phyloP scores from a whole-genome alignment of 306 rosid species.

The Betula pendula region DNA sequence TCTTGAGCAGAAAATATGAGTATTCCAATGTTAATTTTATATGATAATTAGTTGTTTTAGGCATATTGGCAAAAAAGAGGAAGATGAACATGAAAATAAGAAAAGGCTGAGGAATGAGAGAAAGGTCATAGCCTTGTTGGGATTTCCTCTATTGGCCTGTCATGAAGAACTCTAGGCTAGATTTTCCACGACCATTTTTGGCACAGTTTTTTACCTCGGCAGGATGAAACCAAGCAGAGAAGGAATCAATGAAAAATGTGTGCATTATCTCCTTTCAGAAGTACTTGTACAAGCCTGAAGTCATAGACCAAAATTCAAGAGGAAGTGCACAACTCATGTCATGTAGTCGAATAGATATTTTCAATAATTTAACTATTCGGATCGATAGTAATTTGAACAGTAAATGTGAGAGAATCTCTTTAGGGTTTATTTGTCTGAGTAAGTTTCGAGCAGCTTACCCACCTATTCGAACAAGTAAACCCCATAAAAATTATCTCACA shows the following conservation, averaged over 20 bases:
- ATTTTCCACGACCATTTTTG: constrained; percentile 4
- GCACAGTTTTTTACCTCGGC: not conserved
- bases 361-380: too few species aligned
- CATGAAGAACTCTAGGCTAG: not conserved
- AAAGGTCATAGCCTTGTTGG: not conserved
- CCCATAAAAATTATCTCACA: too few species aligned
- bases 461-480: too few species aligned
- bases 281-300: not conserved
- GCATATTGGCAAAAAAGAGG: not conserved
- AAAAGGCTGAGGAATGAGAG: not conserved
- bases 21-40: not conserved
- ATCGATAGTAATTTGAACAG: too few species aligned
- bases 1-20: not conserved
- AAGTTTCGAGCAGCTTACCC: too few species aligned
- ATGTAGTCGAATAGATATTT: not conserved
- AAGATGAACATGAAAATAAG: not conserved
- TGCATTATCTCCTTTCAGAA: not conserved
- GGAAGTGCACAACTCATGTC: not conserved
- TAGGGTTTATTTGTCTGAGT: too few species aligned
- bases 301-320: not conserved
- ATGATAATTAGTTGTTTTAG: not conserved
- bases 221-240: not conserved
- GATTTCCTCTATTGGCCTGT: not conserved
- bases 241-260: not conserved
- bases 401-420: too few species aligned